Evolutionary conservation across 495 filamentous ascomycete species (phyloP), one percentile per base, ranked within the genome.

Genomic region (Neurospora hispaniola): DNA sequence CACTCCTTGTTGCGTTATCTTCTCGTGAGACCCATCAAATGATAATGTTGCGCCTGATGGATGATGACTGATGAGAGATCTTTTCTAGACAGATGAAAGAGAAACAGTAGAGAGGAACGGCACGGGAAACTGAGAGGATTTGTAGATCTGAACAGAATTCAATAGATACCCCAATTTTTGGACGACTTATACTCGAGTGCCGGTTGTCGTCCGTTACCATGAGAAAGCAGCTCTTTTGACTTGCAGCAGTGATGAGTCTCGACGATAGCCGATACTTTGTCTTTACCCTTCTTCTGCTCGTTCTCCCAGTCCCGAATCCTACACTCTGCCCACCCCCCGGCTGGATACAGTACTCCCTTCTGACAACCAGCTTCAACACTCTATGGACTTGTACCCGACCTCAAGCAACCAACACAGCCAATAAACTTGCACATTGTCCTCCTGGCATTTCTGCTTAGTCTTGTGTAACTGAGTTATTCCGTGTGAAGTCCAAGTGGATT

Each of bases 151-250:
- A 66, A 76, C 74, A 75, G 75, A 77, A 74, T 76, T 78, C 79
- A 74, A 80, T 80, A 80, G 79, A 80, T 80, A 80, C 76, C 78
- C 78, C 77, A 70, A 71, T 76, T 74, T 73, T 75, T 78, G 62
- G 76, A 75, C 75, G 77, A 80, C 76, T 78, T 77, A 78, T 75
- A 78, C 69, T 70, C 68, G 70, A 69, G 69, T 42, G 20, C 38
- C 18, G 27, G 18, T 27, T 69, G 5, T 71, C 14, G 18, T 40
- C 44, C 43, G 1, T 54, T 54, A 9, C 18, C 11, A 42, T 44
- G 46, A 10, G 11, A 20, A 23, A 54, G 46, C 20, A 5, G 46
- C 46, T 11, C 4, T 23, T 54, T 54, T 23, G 20, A 10, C n/a
- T 23, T 54, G 46, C 10, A 5, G 35, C 35, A 38, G 35, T 11